phyloP scores from a whole-genome alignment of 305 asterid species.

The Solanum aculeatissimum region DNA sequence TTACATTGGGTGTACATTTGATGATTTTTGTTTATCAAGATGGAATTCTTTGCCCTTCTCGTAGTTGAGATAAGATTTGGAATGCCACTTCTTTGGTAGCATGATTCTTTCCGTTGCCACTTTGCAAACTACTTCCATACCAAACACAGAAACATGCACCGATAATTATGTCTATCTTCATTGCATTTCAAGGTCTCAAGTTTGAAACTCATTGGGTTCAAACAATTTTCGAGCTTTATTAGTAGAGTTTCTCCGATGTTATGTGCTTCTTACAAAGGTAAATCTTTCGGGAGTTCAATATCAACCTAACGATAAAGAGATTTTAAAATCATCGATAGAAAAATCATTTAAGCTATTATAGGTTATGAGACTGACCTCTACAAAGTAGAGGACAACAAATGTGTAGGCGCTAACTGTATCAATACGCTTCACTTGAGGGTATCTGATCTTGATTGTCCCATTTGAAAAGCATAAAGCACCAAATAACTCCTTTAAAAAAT shows the following conservation, averaged over 20 bases:
- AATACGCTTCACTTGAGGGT: conserved; percentile 59
- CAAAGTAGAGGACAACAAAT: conserved; percentile 67
- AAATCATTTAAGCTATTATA: neutral
- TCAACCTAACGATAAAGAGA: conserved; percentile 33
- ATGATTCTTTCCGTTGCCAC: no score
- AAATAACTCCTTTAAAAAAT: no score
- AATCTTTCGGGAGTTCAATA: conserved; percentile 59
- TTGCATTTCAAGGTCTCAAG: no score
- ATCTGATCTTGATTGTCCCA: conserved; percentile 65
- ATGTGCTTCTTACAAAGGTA: conserved; percentile 75
- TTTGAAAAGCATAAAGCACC: no score
- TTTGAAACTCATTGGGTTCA: no score
- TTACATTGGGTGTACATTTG: neutral
- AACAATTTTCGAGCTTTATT: conserved; percentile 58
- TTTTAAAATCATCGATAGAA: neutral
- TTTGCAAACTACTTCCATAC: no score
- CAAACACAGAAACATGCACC: no score
- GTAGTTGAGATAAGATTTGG: no score
- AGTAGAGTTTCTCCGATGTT: conserved; percentile 55
- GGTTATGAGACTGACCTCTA: conserved; percentile 46
- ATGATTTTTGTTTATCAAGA: neutral
- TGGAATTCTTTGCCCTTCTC: no score
- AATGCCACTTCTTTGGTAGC: no score
- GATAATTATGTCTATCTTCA: no score
- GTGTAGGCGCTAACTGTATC: conserved; percentile 88